A percentile compares a stretch with the other conserved stretches of the same genome.
phyloP scores from a whole-genome alignment of 768 basidiomycete species.

The Amylocystis lapponica region DNA sequence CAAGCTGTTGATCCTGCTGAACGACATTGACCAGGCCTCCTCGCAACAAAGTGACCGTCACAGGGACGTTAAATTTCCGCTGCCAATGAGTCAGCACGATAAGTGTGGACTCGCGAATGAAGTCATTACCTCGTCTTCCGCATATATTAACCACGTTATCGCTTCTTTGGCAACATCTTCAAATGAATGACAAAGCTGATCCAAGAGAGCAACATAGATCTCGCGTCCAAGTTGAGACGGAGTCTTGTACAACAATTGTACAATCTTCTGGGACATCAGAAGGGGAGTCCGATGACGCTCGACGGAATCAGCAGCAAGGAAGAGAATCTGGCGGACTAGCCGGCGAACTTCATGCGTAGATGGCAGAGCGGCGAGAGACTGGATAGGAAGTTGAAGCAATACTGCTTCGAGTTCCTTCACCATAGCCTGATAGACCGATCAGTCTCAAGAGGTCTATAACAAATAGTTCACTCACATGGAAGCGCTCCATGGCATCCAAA shows the following conservation, averaged over 20 bases:
- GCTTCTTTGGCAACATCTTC: conserved; percentile 96
- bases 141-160: conserved; percentile 91
- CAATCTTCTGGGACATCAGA: conserved; percentile 93
- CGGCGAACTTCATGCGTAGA: conserved; percentile 83
- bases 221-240: conserved; percentile 82
- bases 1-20: conserved; percentile 86
- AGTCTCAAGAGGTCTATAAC: background rate
- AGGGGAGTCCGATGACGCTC: conserved; percentile 85
- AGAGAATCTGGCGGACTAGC: conserved; percentile 77
- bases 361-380: conserved; percentile 65
- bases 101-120: conserved; percentile 1
- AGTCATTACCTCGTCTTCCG: conserved; percentile 88
- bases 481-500: conserved; percentile 86
- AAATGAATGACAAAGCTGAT: conserved; percentile 83
- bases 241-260: conserved; percentile 91
- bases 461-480: conserved; percentile 46
- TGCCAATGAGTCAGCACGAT: conserved; percentile 27
- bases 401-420: conserved; percentile 74
- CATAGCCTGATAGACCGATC: conserved; percentile 29
- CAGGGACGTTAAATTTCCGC: conserved; percentile 96
- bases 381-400: conserved; percentile 66
- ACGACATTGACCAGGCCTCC: conserved; percentile 72
- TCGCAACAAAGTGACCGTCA: conserved; percentile 83
- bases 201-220: conserved; percentile 85
- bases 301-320: conserved; percentile 70